Evolutionary conservation across 768 basidiomycete genomes (phyloP).

Genomic region (Tephrocybe sp.): DNA sequence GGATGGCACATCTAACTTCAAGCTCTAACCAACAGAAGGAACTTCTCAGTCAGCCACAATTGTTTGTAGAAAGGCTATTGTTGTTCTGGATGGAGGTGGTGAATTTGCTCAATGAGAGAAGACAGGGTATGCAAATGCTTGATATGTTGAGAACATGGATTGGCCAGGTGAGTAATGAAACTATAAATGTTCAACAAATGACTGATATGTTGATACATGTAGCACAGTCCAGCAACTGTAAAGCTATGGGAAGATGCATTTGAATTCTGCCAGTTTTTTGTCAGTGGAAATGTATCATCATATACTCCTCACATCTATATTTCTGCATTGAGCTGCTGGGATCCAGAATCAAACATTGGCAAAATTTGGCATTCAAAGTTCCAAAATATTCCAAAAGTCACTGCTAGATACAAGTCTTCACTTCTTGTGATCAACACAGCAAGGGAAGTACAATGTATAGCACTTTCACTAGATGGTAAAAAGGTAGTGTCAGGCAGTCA

Average conservation of each 20-base stretch:
- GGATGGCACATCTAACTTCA: no score
- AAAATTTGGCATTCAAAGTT: not conserved
- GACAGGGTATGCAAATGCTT: not conserved
- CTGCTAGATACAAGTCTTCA: not conserved
- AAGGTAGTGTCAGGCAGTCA: not conserved
- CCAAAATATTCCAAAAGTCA: not conserved
- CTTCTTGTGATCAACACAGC: not conserved
- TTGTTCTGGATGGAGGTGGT: no score
- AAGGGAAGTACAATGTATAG: not conserved
- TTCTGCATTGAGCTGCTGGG: not conserved
- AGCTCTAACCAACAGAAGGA: no score
- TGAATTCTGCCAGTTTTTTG: not conserved
- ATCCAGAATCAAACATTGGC: not conserved
- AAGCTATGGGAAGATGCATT: not conserved
- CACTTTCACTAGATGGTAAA: not conserved
- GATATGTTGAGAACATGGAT: not conserved
- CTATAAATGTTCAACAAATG: not conserved
- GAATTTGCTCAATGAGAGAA: no score
- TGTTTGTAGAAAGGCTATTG: no score
- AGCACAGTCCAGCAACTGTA: not conserved
- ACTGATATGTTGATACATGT: not conserved
- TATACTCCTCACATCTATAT: not conserved
- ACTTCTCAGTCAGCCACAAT: no score
- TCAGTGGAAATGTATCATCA: not conserved
- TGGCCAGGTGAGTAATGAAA: not conserved